Evolutionary conservation across 2,329 filamentous ascomycete species (phyloP), one percentile per base, ranked within the genome.

Genomic region (Alternaria alternata): DNA sequence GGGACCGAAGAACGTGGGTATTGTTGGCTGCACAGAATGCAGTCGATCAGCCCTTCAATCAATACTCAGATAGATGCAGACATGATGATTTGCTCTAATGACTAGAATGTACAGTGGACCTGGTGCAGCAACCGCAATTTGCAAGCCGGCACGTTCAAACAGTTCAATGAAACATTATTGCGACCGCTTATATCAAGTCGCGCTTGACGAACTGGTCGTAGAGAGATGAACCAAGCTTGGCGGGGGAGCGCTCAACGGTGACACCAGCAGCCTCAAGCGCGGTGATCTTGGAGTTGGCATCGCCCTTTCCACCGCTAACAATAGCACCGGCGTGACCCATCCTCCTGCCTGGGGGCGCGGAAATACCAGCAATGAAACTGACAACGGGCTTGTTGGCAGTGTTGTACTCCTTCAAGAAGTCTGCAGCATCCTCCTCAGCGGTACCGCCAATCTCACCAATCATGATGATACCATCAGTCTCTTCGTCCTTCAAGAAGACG

Each of bases 381-480:
- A 98, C 95, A 62, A 96, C 94, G 75, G 95, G 95, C 89, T 97
- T 99, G 82, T 93, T 91, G 80, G 89, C 85, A 62, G 89, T 94
- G 88, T 99, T 98, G 86, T 95, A 88, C 80, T 89, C 86, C 85
- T 91, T 93, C 79, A 98, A 84, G 87, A 96, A 99, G 75, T 98
- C 95, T 75, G 95, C 94, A 39, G 95, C 95, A 75, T 99, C 95
- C 85, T 99, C 95, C 85, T 99, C 95, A 61, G 95, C 95, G 62
- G 91, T 92, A 66, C 95, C 95, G 82, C 95, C 95, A 79, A 99
- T 98, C 86, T 98, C 95, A 79, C 95, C 95, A 80, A 99, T 98
- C 95, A 99, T 97, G 85, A 99, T 97, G 84, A 99, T 97, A 79
- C 95, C 95, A 79, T 99, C 95, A 39, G 95, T 99, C 85, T 97